Conservation (phyloP, 768 basidiomycete genomes). For the Lentinula lateritia region DNA sequence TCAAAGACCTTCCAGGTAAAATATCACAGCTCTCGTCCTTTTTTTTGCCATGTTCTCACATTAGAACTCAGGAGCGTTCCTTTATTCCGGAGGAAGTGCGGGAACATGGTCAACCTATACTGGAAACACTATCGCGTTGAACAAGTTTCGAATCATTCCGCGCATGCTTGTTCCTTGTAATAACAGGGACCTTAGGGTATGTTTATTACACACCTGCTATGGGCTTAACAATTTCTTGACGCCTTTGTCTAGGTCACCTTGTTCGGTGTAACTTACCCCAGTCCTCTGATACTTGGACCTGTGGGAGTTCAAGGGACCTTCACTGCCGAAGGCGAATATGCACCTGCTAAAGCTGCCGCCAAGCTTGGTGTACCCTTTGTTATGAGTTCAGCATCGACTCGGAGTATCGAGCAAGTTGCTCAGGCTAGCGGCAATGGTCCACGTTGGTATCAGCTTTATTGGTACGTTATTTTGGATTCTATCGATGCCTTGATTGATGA, state of each 20-base stretch:
- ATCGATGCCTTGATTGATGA: neutral
- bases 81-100: constrained; percentile 75
- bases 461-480: constrained; percentile 29
- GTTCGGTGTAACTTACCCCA: constrained; percentile 58
- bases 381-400: constrained; percentile 69
- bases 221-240: neutral
- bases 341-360: constrained; percentile 58
- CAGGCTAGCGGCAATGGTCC: constrained; percentile 60
- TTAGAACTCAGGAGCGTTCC: constrained; percentile 46
- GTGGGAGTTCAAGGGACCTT: constrained; percentile 78
- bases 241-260: constrained; percentile 48
- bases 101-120: constrained; percentile 63
- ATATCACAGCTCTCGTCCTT: neutral
- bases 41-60: neutral
- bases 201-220: constrained; percentile 6
- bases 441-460: constrained; percentile 82
- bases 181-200: constrained; percentile 53
- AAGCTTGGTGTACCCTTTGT: constrained; percentile 63
- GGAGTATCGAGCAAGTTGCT: constrained; percentile 76
- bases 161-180: constrained; percentile 67
- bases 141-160: constrained; percentile 72
- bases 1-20: constrained; percentile 53
- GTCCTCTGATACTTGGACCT: constrained; percentile 64
- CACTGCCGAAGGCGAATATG: constrained; percentile 66
- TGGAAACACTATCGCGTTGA: constrained; percentile 60